phyloP scores from a whole-genome alignment of 495 filamentous ascomycete genomes.

The Penicillium argentinense region DNA sequence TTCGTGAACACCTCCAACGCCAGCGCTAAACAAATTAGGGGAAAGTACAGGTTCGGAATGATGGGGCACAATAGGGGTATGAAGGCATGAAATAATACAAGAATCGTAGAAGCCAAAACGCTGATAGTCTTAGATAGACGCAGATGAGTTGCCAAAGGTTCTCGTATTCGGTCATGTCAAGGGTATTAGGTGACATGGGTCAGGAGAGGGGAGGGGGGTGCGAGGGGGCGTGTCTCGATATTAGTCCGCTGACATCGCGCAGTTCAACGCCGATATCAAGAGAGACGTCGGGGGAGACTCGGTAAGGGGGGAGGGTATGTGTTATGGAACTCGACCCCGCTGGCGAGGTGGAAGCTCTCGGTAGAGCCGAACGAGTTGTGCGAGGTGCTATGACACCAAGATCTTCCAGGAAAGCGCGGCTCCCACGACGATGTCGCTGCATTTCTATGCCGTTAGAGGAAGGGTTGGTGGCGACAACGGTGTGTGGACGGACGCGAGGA shows the following conservation, averaged over 20 bases:
- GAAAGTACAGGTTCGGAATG: slow-evolving; percentile 10
- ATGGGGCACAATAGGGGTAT: slow-evolving; percentile 4
- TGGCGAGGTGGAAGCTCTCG: slow-evolving; percentile 5
- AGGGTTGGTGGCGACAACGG: background rate
- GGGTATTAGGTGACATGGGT: too few species aligned
- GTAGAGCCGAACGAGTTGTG: slow-evolving; percentile 8
- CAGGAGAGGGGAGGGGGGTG: too few species aligned
- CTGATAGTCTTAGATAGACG: too few species aligned
- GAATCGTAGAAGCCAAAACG: too few species aligned
- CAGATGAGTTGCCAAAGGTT: too few species aligned
- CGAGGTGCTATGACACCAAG: slow-evolving; percentile 44
- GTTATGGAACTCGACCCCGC: background rate
- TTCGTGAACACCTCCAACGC: slow-evolving; percentile 18
- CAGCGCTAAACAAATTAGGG: slow-evolving; percentile 9
- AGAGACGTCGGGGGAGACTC: slow-evolving; percentile 23
- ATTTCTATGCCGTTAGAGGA: background rate
- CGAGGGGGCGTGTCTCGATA: slow-evolving; percentile 14
- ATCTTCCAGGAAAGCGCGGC: slow-evolving; percentile 57
- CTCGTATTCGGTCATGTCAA: too few species aligned
- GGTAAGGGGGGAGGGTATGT: slow-evolving; percentile 21
- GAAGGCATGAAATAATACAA: too few species aligned
- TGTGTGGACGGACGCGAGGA: slow-evolving; percentile 9
- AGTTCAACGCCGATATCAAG: slow-evolving; percentile 38
- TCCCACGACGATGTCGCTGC: slow-evolving; percentile 37
- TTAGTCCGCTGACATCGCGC: slow-evolving; percentile 55